Evolutionary conservation across 495 filamentous ascomycete genomes (phyloP).

Genomic region (Penicillium paxilli): DNA sequence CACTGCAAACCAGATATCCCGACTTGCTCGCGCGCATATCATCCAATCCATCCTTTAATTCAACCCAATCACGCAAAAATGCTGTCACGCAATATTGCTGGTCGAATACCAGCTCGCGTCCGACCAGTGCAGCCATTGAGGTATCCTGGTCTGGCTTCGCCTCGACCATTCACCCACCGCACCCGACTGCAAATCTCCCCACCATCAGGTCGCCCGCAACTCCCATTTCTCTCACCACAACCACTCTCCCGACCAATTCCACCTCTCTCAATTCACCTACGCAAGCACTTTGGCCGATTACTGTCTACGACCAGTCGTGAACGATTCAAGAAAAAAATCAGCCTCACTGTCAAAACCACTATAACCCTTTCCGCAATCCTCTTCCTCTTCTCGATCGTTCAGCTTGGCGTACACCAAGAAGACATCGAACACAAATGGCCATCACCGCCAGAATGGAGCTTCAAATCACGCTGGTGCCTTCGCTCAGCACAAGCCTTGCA

Average conservation of each 20-base stretch:
- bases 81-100: slow-evolving; percentile 17
- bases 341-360: slow-evolving; percentile 57
- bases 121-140: slow-evolving; percentile 13
- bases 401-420: slow-evolving; percentile 64
- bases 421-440: slow-evolving; percentile 71
- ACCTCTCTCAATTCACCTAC: slow-evolving; percentile 41
- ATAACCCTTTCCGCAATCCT: slow-evolving; percentile 55
- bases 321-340: slow-evolving; percentile 64
- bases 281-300: slow-evolving; percentile 62
- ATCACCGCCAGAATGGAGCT: slow-evolving; percentile 73
- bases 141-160: slow-evolving; percentile 1
- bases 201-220: slow-evolving; percentile 63
- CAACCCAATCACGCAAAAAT: not conserved
- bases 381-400: slow-evolving; percentile 51
- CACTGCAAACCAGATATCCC: slow-evolving; percentile 10
- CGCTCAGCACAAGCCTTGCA: slow-evolving; percentile 58
- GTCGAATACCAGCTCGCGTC: slow-evolving; percentile 33
- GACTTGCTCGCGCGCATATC: not conserved
- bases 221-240: slow-evolving; percentile 72
- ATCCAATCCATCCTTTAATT: not conserved
- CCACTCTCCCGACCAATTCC: slow-evolving; percentile 35
- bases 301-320: slow-evolving; percentile 74
- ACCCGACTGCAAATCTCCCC: slow-evolving; percentile 51
- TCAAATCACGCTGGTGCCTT: slow-evolving; percentile 57
- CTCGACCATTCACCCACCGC: slow-evolving; percentile 49